Conservation (phyloP, 2,329 filamentous ascomycete species). For the Cladophialophora yegresii region DNA sequence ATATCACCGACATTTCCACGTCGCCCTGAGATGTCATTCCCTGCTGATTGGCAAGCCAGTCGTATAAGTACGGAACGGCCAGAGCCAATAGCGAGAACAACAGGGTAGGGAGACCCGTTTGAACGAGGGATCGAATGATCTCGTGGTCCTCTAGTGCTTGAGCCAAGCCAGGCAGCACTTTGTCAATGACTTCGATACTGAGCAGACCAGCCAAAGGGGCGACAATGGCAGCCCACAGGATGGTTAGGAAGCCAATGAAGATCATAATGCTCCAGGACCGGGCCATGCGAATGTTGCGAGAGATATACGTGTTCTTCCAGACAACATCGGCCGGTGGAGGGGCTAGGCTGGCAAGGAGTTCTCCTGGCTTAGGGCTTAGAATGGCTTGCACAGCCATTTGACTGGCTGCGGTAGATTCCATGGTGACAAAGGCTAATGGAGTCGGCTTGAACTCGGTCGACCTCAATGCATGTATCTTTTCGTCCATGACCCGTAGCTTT, state of each 20-base stretch:
- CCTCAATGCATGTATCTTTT: slow-evolving; percentile 68
- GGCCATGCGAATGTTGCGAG: slow-evolving; percentile 70
- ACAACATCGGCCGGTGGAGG: slow-evolving; percentile 91
- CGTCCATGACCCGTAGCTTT: slow-evolving; percentile 75
- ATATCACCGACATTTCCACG: slow-evolving; percentile 89
- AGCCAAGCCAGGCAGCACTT: slow-evolving; percentile 70
- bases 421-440: slow-evolving; percentile 90
- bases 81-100: slow-evolving; percentile 85
- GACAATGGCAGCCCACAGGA: slow-evolving; percentile 86
- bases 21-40: slow-evolving; percentile 95
- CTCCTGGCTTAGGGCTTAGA: slow-evolving; percentile 84
- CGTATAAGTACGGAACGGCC: slow-evolving; percentile 89
- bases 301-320: slow-evolving; percentile 89
- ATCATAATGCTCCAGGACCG: slow-evolving; percentile 82
- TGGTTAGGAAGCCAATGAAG: slow-evolving; percentile 76
- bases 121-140: slow-evolving; percentile 73
- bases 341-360: slow-evolving; percentile 79
- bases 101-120: slow-evolving; percentile 82
- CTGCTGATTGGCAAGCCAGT: slow-evolving; percentile 85
- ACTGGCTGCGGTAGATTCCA: slow-evolving; percentile 88
- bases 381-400: slow-evolving; percentile 97
- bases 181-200: slow-evolving; percentile 76
- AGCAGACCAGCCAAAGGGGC: slow-evolving; percentile 76
- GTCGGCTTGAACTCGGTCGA: slow-evolving; percentile 75
- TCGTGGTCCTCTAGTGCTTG: slow-evolving; percentile 67